These are phyloP conservation scores for Epichloe glyceriae DNA, from an alignment of 2,329 filamentous ascomycete species.

Conservation along the genomic window DNA sequence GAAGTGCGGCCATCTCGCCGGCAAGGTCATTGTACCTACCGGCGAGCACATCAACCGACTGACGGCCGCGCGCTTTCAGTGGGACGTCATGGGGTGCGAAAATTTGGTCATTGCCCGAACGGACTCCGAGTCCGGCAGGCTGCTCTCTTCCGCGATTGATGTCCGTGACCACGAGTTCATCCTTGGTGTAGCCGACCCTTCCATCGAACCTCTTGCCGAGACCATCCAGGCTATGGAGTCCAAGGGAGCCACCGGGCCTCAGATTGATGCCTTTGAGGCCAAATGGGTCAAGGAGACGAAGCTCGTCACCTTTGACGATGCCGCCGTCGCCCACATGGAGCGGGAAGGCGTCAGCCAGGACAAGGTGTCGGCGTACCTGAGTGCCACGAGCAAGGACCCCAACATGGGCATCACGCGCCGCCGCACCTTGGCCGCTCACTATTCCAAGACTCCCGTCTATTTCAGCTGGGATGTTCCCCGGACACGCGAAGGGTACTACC, in stretches of 20 bases:
- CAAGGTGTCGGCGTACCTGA: conserved; percentile 56
- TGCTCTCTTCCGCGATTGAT: conserved; percentile 84
- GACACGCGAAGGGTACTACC: conserved; percentile 88
- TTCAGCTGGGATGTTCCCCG: conserved; percentile 90
- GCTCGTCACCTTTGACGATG: conserved; percentile 86
- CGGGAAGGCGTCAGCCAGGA: conserved; percentile 49
- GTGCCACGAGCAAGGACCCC: conserved; percentile 46
- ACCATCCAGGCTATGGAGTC: conserved; percentile 83
- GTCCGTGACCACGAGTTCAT: conserved; percentile 96
- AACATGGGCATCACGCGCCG: conserved; percentile 70
- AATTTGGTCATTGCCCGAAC: conserved; percentile 91
- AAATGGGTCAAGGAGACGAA: conserved; percentile 78
- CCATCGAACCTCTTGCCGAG: conserved; percentile 73
- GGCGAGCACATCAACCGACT: conserved; percentile 95
- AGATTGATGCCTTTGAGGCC: conserved; percentile 79
- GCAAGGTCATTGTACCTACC: conserved; percentile 87
- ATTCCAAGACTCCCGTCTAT: conserved; percentile 54
- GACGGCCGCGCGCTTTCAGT: conserved; percentile 85
- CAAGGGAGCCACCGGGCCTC: conserved; percentile 58
- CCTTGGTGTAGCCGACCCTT: conserved; percentile 63
- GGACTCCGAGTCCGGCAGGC: conserved; percentile 84
- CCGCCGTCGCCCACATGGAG: conserved; percentile 62
- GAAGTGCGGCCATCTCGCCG: conserved; percentile 93
- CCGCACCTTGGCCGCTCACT: conserved; percentile 54
- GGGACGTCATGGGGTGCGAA: conserved; percentile 95